These are phyloP conservation scores for Dioszegia crocea DNA, from an alignment of 768 basidiomycete genomes.

Conservation along the genomic window DNA sequence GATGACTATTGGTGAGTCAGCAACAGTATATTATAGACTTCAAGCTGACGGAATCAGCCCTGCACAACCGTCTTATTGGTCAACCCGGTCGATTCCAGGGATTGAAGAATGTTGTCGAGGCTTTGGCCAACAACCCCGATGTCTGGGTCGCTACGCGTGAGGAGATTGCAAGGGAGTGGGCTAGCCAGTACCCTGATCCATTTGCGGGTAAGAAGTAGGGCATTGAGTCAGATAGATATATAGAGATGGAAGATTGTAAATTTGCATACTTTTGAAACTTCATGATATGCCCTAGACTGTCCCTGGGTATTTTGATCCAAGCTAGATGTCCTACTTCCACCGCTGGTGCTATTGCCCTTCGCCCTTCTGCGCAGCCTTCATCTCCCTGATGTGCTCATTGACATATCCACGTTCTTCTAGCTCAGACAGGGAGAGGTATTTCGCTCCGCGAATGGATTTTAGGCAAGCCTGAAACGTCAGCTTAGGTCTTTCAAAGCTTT, in stretches of 20 bases:
- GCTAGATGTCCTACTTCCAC: no score
- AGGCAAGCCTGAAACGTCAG: constrained; percentile 53
- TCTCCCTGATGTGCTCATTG: constrained; percentile 53
- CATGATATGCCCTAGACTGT: no score
- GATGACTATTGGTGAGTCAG: constrained; percentile 7
- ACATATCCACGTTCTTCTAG: constrained; percentile 51
- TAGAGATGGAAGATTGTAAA: not conserved
- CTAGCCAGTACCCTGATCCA: constrained; percentile 11
- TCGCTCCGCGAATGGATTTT: constrained; percentile 55
- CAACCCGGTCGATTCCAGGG: constrained; percentile 14
- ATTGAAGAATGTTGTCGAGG: constrained; percentile 10
- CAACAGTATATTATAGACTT: no score
- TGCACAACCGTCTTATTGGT: constrained; percentile 13
- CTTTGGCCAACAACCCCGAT: constrained; percentile 4
- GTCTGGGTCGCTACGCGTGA: constrained; percentile 18
- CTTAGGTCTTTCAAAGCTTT: not conserved
- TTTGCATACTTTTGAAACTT: not conserved
- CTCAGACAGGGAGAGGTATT: constrained; percentile 51
- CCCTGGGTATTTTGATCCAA: no score
- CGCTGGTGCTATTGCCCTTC: not conserved
- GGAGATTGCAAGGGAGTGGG: constrained; percentile 17
- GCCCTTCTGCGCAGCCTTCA: constrained; percentile 26
- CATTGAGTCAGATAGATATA: not conserved
- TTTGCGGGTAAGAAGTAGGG: constrained; percentile 2
- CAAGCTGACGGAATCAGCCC: not conserved